These are phyloP conservation scores for Fusarium sp. DNA, from an alignment of 2,329 filamentous ascomycete genomes.

Conservation along the genomic window DNA sequence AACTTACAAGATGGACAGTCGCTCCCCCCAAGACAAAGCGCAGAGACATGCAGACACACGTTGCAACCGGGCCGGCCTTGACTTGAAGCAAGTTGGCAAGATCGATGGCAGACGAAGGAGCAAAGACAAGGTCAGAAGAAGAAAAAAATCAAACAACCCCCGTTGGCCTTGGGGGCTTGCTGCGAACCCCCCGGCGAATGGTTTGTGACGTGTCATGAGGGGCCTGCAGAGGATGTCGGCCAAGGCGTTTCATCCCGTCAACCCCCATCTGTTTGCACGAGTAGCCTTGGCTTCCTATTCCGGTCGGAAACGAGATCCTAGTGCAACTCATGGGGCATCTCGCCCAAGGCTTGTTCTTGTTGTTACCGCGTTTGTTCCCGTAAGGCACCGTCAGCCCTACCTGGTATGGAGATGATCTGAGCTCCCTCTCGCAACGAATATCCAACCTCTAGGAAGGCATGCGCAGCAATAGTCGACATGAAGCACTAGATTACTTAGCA, in stretches of 20 bases:
- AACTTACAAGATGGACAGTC: neutral
- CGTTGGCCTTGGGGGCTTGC: slow-evolving; percentile 25
- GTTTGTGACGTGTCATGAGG: slow-evolving; percentile 44
- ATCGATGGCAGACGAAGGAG: neutral
- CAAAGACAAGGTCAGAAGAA: neutral
- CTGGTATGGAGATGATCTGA: slow-evolving; percentile 11
- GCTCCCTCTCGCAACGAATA: slow-evolving; percentile 1
- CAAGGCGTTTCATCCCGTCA: slow-evolving; percentile 43
- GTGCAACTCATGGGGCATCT: slow-evolving; percentile 12
- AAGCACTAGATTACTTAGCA: neutral
- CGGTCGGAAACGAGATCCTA: slow-evolving; percentile 37
- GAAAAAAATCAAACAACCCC: slow-evolving; percentile 10
- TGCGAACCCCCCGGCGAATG: slow-evolving; percentile 36
- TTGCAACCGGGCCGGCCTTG: slow-evolving; percentile 13
- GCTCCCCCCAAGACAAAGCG: neutral
- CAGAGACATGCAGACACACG: slow-evolving; percentile 3
- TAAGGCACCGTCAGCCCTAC: slow-evolving; percentile 26
- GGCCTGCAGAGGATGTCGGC: slow-evolving; percentile 37
- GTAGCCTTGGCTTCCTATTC: slow-evolving; percentile 29
- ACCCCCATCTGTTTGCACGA: slow-evolving; percentile 39
- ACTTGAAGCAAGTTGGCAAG: slow-evolving; percentile 13
- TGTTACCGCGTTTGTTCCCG: slow-evolving; percentile 19
- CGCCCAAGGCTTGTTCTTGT: slow-evolving; percentile 15
- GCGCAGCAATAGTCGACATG: neutral
- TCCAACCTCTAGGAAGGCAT: neutral